Conservation (phyloP, 73 alveolate genomes). For the Tetrahymena malaccensis region DNA sequence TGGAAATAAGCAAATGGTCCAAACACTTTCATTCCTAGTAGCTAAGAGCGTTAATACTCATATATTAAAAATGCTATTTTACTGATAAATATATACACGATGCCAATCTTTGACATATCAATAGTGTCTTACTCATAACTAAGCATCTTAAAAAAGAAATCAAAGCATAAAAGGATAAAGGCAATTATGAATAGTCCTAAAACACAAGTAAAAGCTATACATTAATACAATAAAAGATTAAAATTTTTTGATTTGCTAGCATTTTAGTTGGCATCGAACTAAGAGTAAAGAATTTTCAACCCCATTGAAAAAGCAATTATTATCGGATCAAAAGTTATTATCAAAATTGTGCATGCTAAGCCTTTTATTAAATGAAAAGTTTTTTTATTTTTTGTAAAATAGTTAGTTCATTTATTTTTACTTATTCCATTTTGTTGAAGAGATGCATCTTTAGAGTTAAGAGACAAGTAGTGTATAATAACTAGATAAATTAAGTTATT, state of each 20-base stretch:
- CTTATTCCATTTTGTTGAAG: background rate
- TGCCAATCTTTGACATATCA: background rate
- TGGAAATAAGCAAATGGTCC: background rate
- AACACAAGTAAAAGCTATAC: background rate
- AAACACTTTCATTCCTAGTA: background rate
- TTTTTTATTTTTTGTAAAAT: too few relatives aligned
- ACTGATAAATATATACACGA: background rate
- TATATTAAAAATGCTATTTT: background rate
- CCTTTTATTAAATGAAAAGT: background rate
- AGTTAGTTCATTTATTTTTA: background rate
- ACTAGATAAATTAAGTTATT: background rate
- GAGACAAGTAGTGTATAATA: background rate
- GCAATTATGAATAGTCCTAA: background rate
- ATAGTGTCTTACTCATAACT: background rate
- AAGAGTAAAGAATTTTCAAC: background rate
- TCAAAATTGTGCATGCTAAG: background rate
- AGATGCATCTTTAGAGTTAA: background rate
- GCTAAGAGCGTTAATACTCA: background rate
- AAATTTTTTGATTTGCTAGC: background rate
- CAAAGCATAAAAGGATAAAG: background rate
- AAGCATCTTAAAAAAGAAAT: background rate
- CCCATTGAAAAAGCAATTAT: background rate
- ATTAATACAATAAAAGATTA: background rate
- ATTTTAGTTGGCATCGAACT: background rate
- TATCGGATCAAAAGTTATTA: background rate